A percentile compares a stretch with the other conserved stretches of the same genome.
Conservation (phyloP, 2,329 filamentous ascomycete species). For the Trichoderma arundinaceum region DNA sequence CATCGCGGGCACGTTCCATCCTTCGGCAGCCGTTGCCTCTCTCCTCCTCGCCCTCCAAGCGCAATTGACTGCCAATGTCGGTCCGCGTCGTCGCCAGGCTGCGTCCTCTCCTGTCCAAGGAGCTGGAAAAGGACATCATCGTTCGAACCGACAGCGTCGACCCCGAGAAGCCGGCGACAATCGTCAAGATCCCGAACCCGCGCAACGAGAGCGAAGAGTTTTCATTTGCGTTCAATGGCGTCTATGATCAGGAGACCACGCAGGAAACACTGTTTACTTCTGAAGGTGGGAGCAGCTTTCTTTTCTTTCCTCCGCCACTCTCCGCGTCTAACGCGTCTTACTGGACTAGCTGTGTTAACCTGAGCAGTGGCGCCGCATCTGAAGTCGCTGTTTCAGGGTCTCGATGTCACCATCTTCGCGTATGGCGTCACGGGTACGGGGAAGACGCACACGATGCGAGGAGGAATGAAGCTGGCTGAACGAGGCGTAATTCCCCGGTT, state of each 20-base stretch:
- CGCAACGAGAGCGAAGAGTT: slow-evolving; percentile 92
- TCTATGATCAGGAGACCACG: slow-evolving; percentile 79
- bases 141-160: slow-evolving; percentile 70
- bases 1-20: slow-evolving; percentile 14
- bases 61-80: slow-evolving; percentile 52
- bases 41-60: slow-evolving; percentile 33
- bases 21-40: slow-evolving; percentile 30
- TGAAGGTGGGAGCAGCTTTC: slow-evolving; percentile 67
- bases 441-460: slow-evolving; percentile 96
- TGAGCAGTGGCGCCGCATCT: slow-evolving; percentile 80
- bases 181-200: slow-evolving; percentile 90
- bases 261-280: slow-evolving; percentile 89
- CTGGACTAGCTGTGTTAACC: slow-evolving; percentile 37
- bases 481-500: slow-evolving; percentile 86
- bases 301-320: slow-evolving; percentile 8
- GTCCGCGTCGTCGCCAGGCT: slow-evolving; percentile 91
- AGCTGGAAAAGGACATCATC: slow-evolving; percentile 87
- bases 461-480: slow-evolving; percentile 83
- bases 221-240: slow-evolving; percentile 91
- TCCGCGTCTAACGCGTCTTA: slow-evolving; percentile 21
- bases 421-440: slow-evolving; percentile 93
- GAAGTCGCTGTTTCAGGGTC: slow-evolving; percentile 88
- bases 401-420: slow-evolving; percentile 88
- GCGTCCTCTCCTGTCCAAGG: slow-evolving; percentile 82
- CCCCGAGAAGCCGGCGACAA: slow-evolving; percentile 64